Evolutionary conservation across 2,329 filamentous ascomycete genomes (phyloP), one percentile per base, ranked within the genome.

Genomic region (Periconia sp.): DNA sequence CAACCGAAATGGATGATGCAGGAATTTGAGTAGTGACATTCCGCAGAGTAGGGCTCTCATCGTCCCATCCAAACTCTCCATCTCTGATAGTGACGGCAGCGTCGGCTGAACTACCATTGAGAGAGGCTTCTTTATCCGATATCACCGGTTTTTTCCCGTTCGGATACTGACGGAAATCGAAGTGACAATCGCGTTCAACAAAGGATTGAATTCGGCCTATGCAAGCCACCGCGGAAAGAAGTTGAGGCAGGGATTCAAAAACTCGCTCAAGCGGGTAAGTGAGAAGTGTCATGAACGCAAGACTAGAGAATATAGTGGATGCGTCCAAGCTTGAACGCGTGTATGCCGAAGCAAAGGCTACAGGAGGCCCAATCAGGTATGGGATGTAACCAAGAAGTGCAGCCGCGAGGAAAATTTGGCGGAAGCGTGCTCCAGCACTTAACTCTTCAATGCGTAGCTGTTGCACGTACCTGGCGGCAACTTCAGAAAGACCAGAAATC

Each of bases 371-470:
- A 1, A 63, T 48, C 1, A 56, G 15, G 13, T 40, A 35, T 1
- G 60, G 52, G 17, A 55, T 42, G 23, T 52, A 57, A 2, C 45
- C 53, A 14, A 63, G 17, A 1, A 56, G 10, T 8, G 53, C 56
- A 2, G 56, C 53, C n/a, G 37, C 40, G 41, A 58, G 57, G 30
- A 52, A 54, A 2, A 59, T 50, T 2, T 31, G 30, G 2, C 60
- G 60, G 13, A 35, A 62, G 37, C 41, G 33, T 3, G 30, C 48
- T 47, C 55, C 57, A 1, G 43, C 42, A 8, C 45, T 48, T 0
- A 78, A 56, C 54, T 78, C 76, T 3, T 69, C 56, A 1, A 70
- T 49, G 6, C 76, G 69, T 19, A 76, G 53, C 1, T 52, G 54
- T 49, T 77, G 73, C 3, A 78, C 62, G 2, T 69, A 56, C 2